Percentiles rank a stretch among this genome's conserved stretches.
Evolutionary conservation across 2,329 filamentous ascomycete genomes (phyloP).

Genomic region (Dactylellina haptotyla): DNA sequence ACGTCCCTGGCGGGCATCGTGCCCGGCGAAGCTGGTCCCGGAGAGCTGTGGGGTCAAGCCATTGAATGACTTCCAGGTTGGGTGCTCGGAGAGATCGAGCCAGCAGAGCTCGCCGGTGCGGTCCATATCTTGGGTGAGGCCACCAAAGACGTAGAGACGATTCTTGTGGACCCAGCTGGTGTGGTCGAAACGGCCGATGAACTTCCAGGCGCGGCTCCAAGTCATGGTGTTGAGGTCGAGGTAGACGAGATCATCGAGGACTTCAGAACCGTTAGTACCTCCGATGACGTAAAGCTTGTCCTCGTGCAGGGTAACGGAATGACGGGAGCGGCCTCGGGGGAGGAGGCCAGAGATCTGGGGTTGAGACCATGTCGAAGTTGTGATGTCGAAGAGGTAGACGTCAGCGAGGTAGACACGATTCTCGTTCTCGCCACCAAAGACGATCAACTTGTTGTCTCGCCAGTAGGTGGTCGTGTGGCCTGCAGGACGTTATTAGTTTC

Average conservation of each 20-base stretch:
- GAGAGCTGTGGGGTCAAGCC: conserved; percentile 55
- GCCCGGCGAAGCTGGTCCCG: conserved; percentile 37
- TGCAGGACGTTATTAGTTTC: no score
- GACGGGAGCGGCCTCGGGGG: conserved; percentile 88
- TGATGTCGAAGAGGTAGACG: conserved; percentile 93
- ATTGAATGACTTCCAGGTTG: conserved; percentile 75
- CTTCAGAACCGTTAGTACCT: conserved; percentile 88
- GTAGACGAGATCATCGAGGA: conserved; percentile 95
- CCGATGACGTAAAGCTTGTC: conserved; percentile 96
- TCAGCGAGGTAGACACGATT: conserved; percentile 95
- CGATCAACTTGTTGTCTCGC: conserved; percentile 91
- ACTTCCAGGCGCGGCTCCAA: conserved; percentile 95
- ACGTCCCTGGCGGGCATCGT: conserved; percentile 43
- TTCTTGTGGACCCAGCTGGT: conserved; percentile 89
- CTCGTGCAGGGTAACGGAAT: conserved; percentile 92
- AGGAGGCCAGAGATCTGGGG: conserved; percentile 84
- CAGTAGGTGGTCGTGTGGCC: conserved; percentile 95
- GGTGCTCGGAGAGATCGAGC: conserved; percentile 91
- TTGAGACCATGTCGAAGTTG: conserved; percentile 94
- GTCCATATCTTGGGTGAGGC: conserved; percentile 94
- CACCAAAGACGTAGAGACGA: conserved; percentile 96
- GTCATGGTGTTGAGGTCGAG: conserved; percentile 97
- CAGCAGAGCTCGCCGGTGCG: conserved; percentile 96
- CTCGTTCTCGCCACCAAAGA: conserved; percentile 98
- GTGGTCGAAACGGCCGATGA: conserved; percentile 94